Evolutionary conservation across 176 grass and related monocot species (phyloP).

Genomic region (Oryza glumipatula): DNA sequence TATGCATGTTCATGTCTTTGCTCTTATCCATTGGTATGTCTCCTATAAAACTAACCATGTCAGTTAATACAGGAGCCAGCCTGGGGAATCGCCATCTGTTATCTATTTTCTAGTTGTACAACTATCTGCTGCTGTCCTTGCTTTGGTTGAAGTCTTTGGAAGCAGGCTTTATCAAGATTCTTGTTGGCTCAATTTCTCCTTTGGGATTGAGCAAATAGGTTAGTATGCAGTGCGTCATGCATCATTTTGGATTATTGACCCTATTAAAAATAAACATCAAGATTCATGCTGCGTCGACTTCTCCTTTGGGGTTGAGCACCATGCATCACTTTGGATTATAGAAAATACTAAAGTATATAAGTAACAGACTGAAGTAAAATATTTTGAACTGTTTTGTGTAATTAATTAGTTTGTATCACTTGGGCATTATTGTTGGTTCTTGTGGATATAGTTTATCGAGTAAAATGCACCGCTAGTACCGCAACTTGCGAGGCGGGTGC

Average conservation of each 20-base stretch:
- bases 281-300: too few relatives aligned
- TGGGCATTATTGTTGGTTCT: not conserved
- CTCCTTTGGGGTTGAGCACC: too few relatives aligned
- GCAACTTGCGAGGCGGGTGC: too few relatives aligned
- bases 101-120: constrained; percentile 84
- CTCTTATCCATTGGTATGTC: constrained; percentile 35
- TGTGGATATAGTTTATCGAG: not conserved
- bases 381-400: constrained; percentile 21
- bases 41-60: constrained; percentile 25
- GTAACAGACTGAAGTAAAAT: constrained; percentile 3
- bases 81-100: constrained; percentile 77
- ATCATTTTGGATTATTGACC: constrained; percentile 1
- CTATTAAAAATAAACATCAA: too few relatives aligned
- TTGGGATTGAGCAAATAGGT: constrained; percentile 84
- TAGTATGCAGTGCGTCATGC: constrained; percentile 16
- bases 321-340: not conserved
- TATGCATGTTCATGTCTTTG: constrained; percentile 27
- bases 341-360: constrained; percentile 9
- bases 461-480: too few relatives aligned
- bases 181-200: constrained; percentile 77
- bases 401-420: constrained; percentile 20
- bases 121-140: constrained; percentile 67
- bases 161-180: constrained; percentile 78
- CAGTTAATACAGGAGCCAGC: constrained; percentile 72
- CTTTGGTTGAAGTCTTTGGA: constrained; percentile 79